Evolutionary conservation across 1,284 basidiomycete genomes (phyloP).

Genomic region (Xerocomus amazonicus): DNA sequence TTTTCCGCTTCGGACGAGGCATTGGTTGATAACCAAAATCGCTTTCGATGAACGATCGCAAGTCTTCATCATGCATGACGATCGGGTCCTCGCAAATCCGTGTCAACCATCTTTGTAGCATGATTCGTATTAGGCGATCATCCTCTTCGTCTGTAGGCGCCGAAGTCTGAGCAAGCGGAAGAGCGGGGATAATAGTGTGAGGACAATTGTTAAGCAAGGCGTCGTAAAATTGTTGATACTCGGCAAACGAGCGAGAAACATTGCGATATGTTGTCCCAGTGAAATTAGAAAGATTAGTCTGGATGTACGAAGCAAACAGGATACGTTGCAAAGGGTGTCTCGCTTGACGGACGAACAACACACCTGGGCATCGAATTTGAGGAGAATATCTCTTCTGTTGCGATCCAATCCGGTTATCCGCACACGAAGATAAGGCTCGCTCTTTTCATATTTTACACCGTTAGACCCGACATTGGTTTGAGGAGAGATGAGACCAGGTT

Average conservation of each 20-base stretch:
- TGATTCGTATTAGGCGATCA: constrained; percentile 87
- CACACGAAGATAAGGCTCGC: constrained; percentile 80
- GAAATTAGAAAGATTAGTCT: constrained; percentile 93
- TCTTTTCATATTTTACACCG: constrained; percentile 66
- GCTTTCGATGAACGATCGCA: constrained; percentile 89
- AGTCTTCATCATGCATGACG: constrained; percentile 82
- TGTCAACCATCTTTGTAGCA: constrained; percentile 90
- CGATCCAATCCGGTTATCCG: constrained; percentile 87
- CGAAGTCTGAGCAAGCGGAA: constrained; percentile 88
- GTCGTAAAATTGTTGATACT: constrained; percentile 91
- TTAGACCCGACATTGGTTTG: constrained; percentile 58
- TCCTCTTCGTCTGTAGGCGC: constrained; percentile 96
- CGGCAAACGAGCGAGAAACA: constrained; percentile 85
- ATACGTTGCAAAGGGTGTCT: not conserved
- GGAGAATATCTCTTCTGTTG: constrained; percentile 87
- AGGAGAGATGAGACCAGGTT: constrained; percentile 76
- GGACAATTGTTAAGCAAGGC: constrained; percentile 79
- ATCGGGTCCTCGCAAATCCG: constrained; percentile 88
- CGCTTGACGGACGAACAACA: constrained; percentile 18
- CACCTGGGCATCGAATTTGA: constrained; percentile 92
- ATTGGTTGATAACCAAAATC: constrained; percentile 92
- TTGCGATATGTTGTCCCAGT: constrained; percentile 86
- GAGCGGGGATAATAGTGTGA: constrained; percentile 87
- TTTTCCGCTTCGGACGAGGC: constrained; percentile 68
- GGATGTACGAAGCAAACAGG: constrained; percentile 3